Evolutionary conservation across 768 basidiomycete genomes (phyloP).

Genomic region (Boletales sp.): DNA sequence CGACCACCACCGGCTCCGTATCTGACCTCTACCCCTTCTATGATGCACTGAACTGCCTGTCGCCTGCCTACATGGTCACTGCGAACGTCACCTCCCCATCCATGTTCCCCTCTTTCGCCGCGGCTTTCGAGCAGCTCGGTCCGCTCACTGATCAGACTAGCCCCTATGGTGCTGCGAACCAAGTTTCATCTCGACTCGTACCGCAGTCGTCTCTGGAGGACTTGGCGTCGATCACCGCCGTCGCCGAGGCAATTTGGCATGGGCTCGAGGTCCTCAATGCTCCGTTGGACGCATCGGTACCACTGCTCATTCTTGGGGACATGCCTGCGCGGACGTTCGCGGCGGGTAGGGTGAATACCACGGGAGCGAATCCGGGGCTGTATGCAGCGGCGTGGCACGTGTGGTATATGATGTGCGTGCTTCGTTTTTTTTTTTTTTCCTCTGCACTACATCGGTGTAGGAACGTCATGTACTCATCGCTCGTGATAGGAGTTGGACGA

Average conservation of each 20-base stretch:
- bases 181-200: constrained; percentile 17
- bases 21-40: constrained; percentile 15
- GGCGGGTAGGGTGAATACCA: background rate
- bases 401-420: constrained; percentile 9
- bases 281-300: background rate
- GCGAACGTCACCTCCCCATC: constrained; percentile 12
- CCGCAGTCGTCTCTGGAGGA: constrained; percentile 11
- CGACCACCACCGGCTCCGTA: background rate
- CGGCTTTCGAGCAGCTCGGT: constrained; percentile 4
- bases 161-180: constrained; percentile 12
- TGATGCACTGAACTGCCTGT: constrained; percentile 13
- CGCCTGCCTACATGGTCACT: constrained; percentile 12
- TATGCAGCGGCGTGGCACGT: constrained; percentile 15
- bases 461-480: too few relatives aligned
- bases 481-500: constrained; percentile 14
- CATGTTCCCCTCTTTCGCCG: constrained; percentile 14
- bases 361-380: constrained; percentile 16
- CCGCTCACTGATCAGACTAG: constrained; percentile 10
- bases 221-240: constrained; percentile 5
- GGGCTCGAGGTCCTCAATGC: constrained; percentile 9
- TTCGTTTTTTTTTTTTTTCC: background rate
- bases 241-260: constrained; percentile 16
- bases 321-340: constrained; percentile 6
- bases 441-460: background rate
- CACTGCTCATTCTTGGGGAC: constrained; percentile 1